These are phyloP conservation scores for Cladosporium colombiae DNA, from an alignment of 2,329 filamentous ascomycete species.

Conservation along the genomic window DNA sequence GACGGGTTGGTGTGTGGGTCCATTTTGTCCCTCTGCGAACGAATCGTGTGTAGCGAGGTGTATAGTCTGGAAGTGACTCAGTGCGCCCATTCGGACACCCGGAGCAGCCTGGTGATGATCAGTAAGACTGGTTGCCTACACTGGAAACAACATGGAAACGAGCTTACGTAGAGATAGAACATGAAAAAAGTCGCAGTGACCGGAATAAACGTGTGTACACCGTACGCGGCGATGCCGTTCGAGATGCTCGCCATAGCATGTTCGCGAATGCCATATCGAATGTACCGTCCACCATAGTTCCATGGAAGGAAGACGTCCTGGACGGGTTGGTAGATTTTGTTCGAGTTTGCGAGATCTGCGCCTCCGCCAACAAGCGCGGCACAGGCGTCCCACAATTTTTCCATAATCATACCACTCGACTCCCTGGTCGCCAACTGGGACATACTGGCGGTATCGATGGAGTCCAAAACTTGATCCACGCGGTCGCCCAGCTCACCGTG, in stretches of 20 bases:
- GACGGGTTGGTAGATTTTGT: slow-evolving; percentile 43
- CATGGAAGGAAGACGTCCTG: slow-evolving; percentile 57
- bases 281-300: slow-evolving; percentile 50
- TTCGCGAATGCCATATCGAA: slow-evolving; percentile 62
- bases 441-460: slow-evolving; percentile 38
- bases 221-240: slow-evolving; percentile 42
- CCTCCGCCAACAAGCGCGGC: slow-evolving; percentile 29
- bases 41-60: slow-evolving; percentile 43
- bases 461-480: slow-evolving; percentile 35
- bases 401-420: too few species aligned
- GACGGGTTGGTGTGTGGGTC: slow-evolving; percentile 42
- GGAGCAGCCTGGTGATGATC: too few species aligned
- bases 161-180: slow-evolving; percentile 45
- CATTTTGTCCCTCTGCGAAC: slow-evolving; percentile 41
- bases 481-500: slow-evolving; percentile 52
- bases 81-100: slow-evolving; percentile 41
- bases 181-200: slow-evolving; percentile 40
- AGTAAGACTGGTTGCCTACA: too few species aligned
- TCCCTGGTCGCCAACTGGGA: too few species aligned
- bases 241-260: slow-evolving; percentile 61
- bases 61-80: slow-evolving; percentile 39
- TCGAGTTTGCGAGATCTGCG: slow-evolving; percentile 41
- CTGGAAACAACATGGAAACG: too few species aligned
- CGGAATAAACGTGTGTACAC: slow-evolving; percentile 39
- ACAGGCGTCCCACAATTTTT: too few species aligned